Evolutionary conservation across 441 rosid genomes (phyloP).

Genomic region (Erodium texanum): DNA sequence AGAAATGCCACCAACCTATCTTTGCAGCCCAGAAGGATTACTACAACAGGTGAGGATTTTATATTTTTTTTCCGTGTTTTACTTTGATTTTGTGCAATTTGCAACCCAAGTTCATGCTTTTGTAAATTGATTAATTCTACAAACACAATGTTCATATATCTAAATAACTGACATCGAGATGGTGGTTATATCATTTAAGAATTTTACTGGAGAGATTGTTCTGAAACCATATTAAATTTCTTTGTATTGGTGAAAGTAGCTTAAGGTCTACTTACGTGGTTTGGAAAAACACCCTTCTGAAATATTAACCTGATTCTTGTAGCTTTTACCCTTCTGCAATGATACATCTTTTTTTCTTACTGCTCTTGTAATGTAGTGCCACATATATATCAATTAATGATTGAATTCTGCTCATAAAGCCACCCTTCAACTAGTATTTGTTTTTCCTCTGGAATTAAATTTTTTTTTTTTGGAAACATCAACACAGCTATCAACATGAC

Average conservation of each 20-base stretch:
- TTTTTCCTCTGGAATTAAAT: background rate
- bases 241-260: no score
- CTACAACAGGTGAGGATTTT: constrained; percentile 35
- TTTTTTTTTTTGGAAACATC: no score
- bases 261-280: no score
- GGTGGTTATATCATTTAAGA: background rate
- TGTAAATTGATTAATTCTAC: background rate
- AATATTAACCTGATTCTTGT: background rate
- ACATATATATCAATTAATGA: background rate
- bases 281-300: background rate
- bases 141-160: background rate
- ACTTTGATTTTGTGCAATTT: background rate
- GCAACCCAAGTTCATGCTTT: background rate
- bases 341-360: background rate
- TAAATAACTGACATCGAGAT: background rate
- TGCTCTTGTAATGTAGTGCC: background rate
- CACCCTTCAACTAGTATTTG: no score
- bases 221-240: background rate
- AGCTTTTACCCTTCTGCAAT: background rate
- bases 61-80: background rate
- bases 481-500: no score
- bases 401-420: no score
- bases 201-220: background rate
- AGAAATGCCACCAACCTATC: constrained; percentile 43
- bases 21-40: constrained; percentile 64